Evolutionary conservation across 1,284 basidiomycete genomes (phyloP).

Genomic region (Microbotryomycetes sp.): DNA sequence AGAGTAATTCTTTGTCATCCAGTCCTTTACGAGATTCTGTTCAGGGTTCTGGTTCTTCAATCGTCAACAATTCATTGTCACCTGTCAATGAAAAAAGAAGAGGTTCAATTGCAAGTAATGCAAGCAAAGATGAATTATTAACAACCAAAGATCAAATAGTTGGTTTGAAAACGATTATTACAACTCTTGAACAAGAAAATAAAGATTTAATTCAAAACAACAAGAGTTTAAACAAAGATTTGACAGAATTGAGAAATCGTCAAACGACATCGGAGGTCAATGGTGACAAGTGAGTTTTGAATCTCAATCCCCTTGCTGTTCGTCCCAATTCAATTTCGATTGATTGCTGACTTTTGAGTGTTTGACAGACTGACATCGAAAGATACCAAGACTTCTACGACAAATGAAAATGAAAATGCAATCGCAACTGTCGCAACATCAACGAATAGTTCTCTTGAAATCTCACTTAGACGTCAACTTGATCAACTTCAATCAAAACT

Average conservation of each 20-base stretch:
- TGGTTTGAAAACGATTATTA: constrained; percentile 54
- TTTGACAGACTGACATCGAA: too few species aligned
- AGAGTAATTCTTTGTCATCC: not conserved
- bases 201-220: constrained; percentile 56
- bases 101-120: constrained; percentile 1
- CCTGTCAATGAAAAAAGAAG: not conserved
- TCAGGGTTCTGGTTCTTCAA: not conserved
- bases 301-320: too few species aligned
- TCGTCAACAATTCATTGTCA: not conserved
- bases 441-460: constrained; percentile 47
- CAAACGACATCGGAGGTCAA: constrained; percentile 62
- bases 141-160: constrained; percentile 35
- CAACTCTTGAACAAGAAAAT: constrained; percentile 78
- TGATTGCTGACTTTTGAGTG: too few species aligned
- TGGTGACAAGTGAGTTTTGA: constrained; percentile 56
- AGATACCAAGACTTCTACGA: not conserved
- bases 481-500: constrained; percentile 34
- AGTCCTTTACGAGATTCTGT: not conserved
- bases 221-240: constrained; percentile 56
- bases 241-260: constrained; percentile 55
- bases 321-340: too few species aligned
- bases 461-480: constrained; percentile 27
- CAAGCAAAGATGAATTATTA: constrained; percentile 32
- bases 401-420: not conserved
- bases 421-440: not conserved